Percentiles rank a stretch among this genome's conserved stretches.
phyloP scores from a whole-genome alignment of 2,329 filamentous ascomycete species.

The Scedosporium minutisporum region DNA sequence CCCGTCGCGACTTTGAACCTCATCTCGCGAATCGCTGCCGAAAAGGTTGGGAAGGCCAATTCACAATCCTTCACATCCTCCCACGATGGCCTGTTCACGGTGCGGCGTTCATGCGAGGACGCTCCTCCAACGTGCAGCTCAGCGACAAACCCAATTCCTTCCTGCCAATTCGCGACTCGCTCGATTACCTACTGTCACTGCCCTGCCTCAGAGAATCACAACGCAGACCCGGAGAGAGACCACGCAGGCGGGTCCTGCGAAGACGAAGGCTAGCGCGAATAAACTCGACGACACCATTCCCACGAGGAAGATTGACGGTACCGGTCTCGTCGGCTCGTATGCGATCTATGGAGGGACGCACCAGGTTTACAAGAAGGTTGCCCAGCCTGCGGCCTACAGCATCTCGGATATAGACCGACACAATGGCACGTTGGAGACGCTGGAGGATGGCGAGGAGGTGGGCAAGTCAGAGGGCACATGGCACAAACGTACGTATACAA shows the following conservation, averaged over 20 bases:
- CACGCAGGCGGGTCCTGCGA: not conserved
- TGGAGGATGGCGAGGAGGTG: slow-evolving; percentile 72
- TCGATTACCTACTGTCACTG: not conserved
- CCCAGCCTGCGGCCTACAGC: slow-evolving; percentile 59
- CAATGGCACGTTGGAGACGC: slow-evolving; percentile 57
- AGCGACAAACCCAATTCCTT: not conserved
- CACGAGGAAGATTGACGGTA: not conserved
- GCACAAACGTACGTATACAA: slow-evolving; percentile 59
- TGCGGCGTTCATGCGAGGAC: slow-evolving; percentile 3
- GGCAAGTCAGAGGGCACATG: slow-evolving; percentile 68
- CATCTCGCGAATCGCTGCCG: not conserved
- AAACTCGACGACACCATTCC: not conserved
- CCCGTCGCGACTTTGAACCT: not conserved
- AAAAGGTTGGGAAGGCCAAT: not conserved
- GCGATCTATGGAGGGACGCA: slow-evolving; percentile 5
- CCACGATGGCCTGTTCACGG: slow-evolving; percentile 3
- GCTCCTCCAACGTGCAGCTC: not conserved
- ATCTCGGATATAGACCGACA: slow-evolving; percentile 60
- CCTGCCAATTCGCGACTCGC: not conserved
- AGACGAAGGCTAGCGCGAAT: not conserved
- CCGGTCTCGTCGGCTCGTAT: slow-evolving; percentile 3
- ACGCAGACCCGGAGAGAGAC: not conserved
- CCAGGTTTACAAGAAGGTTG: slow-evolving; percentile 2
- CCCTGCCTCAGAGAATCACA: not conserved
- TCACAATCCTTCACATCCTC: not conserved